Percentiles rank a stretch among this genome's conserved stretches.
Evolutionary conservation across 192 early-diverging fungal genomes (phyloP).

Genomic region (Backusella psychrophila): DNA sequence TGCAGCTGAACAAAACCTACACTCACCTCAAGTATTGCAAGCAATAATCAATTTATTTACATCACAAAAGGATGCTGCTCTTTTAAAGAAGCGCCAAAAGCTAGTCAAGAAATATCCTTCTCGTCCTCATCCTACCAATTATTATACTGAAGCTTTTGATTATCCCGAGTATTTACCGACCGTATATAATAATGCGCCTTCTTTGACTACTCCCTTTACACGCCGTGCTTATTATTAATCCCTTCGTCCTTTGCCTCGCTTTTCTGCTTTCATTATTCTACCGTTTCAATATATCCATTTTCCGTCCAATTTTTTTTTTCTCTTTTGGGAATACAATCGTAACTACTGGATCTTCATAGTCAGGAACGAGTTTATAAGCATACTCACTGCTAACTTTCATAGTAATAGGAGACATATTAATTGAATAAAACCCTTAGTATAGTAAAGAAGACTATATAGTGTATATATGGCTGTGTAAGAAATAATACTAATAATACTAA

Average conservation of each 20-base stretch:
- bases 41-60: neutral
- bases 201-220: neutral
- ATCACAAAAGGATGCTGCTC: neutral
- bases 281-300: neutral
- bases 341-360: too few relatives aligned
- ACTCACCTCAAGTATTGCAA: neutral
- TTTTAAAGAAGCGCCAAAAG: neutral
- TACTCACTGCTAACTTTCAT: too few relatives aligned
- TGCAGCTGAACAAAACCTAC: neutral
- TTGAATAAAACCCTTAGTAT: too few relatives aligned
- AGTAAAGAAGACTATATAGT: too few relatives aligned
- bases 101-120: neutral
- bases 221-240: conserved; percentile 9
- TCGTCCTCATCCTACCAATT: neutral
- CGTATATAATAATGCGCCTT: neutral
- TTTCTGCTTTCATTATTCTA: too few relatives aligned
- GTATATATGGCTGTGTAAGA: too few relatives aligned
- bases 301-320: too few relatives aligned
- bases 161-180: neutral
- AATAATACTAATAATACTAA: too few relatives aligned
- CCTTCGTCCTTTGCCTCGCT: too few relatives aligned
- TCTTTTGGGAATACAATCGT: too few relatives aligned
- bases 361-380: too few relatives aligned
- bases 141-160: neutral
- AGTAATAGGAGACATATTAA: too few relatives aligned